Evolutionary conservation across 371 early-diverging fungal species (phyloP).

Genomic region (Lichtheimia ramosa): DNA sequence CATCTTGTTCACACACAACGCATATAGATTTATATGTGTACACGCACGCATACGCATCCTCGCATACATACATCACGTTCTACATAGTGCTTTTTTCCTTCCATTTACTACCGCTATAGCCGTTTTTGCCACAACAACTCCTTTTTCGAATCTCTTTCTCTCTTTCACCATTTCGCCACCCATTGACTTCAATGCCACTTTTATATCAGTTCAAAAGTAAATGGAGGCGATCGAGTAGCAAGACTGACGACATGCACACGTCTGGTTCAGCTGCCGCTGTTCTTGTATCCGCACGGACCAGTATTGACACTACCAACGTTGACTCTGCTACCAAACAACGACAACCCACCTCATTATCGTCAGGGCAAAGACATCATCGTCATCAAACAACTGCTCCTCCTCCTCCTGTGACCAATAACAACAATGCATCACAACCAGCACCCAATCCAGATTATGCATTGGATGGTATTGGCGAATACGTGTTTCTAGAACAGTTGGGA

Average conservation of each 20-base stretch:
- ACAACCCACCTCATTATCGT: background rate
- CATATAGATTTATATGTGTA: no score
- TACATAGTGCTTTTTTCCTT: constrained; percentile 8
- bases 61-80: background rate
- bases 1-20: background rate
- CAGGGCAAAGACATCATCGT: constrained; percentile 1
- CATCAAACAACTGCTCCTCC: no score
- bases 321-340: background rate
- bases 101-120: background rate
- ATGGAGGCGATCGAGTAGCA: constrained; percentile 34
- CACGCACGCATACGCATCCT: no score
- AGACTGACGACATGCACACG: constrained; percentile 20
- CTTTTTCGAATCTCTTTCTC: constrained; percentile 6
- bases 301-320: background rate
- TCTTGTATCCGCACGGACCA: background rate
- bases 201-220: constrained; percentile 32
- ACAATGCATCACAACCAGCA: constrained; percentile 2
- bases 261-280: constrained; percentile 24
- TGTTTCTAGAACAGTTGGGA: constrained; percentile 76
- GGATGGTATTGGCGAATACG: constrained; percentile 76
- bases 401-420: constrained; percentile 2
- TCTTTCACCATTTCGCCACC: constrained; percentile 5
- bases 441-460: constrained; percentile 62
- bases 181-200: constrained; percentile 30
- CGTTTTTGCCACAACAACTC: background rate